These are phyloP conservation scores for Cucumis melo DNA, from an alignment of 306 rosid species.

Conservation along the genomic window DNA sequence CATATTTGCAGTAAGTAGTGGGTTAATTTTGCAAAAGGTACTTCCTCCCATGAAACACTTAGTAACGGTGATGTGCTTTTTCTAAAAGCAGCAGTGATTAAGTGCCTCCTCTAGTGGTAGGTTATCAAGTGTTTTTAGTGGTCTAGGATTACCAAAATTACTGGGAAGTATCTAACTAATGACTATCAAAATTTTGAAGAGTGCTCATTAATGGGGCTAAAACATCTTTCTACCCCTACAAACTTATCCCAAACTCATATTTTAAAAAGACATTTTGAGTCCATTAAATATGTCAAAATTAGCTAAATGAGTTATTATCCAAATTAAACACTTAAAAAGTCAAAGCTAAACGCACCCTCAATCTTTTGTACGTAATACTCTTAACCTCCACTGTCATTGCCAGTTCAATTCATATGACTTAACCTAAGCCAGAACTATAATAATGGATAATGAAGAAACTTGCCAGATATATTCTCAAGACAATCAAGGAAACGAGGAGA, in stretches of 20 bases:
- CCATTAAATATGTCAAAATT: too few species aligned
- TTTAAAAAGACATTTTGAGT: too few species aligned
- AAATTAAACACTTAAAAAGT: too few species aligned
- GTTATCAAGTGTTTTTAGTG: not conserved
- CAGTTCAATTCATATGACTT: not conserved
- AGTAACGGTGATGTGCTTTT: too few species aligned
- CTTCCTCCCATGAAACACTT: too few species aligned
- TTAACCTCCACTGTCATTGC: not conserved
- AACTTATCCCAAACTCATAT: not conserved
- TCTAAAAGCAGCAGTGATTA: too few species aligned
- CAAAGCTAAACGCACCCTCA: too few species aligned
- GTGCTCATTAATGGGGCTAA: not conserved
- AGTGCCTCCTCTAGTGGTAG: not conserved
- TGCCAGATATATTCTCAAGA: slow-evolving; percentile 88
- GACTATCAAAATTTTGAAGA: not conserved
- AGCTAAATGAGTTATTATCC: too few species aligned
- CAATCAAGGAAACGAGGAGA: slow-evolving; percentile 70
- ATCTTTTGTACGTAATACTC: too few species aligned
- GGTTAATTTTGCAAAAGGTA: too few species aligned
- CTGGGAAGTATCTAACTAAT: not conserved
- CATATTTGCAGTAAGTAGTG: not conserved
- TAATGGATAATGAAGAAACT: slow-evolving; percentile 3
- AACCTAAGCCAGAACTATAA: not conserved
- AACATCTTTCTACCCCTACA: not conserved
- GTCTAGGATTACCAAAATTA: not conserved